Evolutionary conservation across 495 filamentous ascomycete genomes (phyloP).

Genomic region (Aspergillus avenaceus): DNA sequence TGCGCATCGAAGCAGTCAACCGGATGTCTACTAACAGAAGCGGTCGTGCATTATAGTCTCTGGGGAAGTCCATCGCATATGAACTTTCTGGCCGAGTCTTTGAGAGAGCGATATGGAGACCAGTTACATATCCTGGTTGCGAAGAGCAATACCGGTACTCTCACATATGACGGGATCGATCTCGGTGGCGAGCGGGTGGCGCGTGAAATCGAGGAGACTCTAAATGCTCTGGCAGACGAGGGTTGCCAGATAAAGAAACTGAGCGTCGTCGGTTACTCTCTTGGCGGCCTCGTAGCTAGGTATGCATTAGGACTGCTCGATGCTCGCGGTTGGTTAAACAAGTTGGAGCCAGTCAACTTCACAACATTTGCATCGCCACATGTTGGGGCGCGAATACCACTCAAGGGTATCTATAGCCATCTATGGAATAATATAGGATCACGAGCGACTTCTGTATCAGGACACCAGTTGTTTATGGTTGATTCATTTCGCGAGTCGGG

Average conservation of each 20-base stretch:
- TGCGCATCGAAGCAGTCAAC: slow-evolving; percentile 16
- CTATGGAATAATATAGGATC: slow-evolving; percentile 81
- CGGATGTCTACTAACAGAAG: background rate
- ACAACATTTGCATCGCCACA: slow-evolving; percentile 90
- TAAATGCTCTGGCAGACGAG: slow-evolving; percentile 58
- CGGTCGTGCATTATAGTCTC: slow-evolving; percentile 46
- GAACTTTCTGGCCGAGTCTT: slow-evolving; percentile 59
- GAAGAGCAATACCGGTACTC: slow-evolving; percentile 74
- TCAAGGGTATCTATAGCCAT: slow-evolving; percentile 59
- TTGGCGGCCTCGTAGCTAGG: slow-evolving; percentile 81
- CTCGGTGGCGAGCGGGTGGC: slow-evolving; percentile 83
- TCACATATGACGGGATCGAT: slow-evolving; percentile 95
- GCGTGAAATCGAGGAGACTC: slow-evolving; percentile 78
- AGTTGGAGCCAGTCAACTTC: slow-evolving; percentile 83
- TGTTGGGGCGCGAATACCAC: slow-evolving; percentile 76
- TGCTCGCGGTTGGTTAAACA: slow-evolving; percentile 72
- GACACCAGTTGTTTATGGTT: slow-evolving; percentile 80
- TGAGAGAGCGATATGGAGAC: slow-evolving; percentile 63
- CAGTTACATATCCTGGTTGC: slow-evolving; percentile 68
- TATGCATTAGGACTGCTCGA: slow-evolving; percentile 85
- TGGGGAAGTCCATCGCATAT: slow-evolving; percentile 93
- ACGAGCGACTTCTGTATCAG: slow-evolving; percentile 70
- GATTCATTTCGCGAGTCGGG: slow-evolving; percentile 81
- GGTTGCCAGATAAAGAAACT: slow-evolving; percentile 74
- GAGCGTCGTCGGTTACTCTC: slow-evolving; percentile 83